A percentile compares a stretch with the other conserved stretches of the same genome.
phyloP scores from a whole-genome alignment of 1,139 yeast species.

The Wickerhamomyces sp. region DNA sequence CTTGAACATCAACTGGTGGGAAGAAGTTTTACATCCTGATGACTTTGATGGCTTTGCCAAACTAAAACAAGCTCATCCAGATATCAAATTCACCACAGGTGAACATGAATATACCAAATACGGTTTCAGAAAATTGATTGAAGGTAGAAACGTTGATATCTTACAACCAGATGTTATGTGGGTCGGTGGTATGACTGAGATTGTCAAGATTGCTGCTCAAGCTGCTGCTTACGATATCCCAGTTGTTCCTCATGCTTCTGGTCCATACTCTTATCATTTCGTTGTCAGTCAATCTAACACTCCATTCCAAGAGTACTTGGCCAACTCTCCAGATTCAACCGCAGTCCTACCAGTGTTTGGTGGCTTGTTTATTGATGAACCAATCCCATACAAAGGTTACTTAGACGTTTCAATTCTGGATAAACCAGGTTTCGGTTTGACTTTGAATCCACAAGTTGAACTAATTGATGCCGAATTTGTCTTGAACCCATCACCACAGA shows the following conservation, averaged over 20 bases:
- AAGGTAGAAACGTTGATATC: conserved; percentile 42
- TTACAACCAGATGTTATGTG: conserved; percentile 50
- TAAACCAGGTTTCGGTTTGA: conserved; percentile 45
- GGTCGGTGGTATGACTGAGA: conserved; percentile 47
- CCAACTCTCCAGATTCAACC: conserved; percentile 44
- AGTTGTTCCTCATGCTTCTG: conserved; percentile 47
- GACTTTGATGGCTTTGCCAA: conserved; percentile 42
- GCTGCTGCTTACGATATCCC: conserved; percentile 50
- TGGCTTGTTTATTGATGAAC: conserved; percentile 39
- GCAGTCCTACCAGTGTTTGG: conserved; percentile 45
- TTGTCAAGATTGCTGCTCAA: conserved; percentile 40
- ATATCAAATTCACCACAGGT: conserved; percentile 44
- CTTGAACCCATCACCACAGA: conserved; percentile 37
- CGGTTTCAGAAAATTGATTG: conserved; percentile 45
- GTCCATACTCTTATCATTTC: conserved; percentile 46
- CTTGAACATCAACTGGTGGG: conserved; percentile 46
- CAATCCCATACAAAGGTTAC: conserved; percentile 40
- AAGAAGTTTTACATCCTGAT: conserved; percentile 46
- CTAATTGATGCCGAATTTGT: conserved; percentile 37
- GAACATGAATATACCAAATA: conserved; percentile 47
- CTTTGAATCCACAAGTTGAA: conserved; percentile 37
- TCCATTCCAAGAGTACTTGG: conserved; percentile 47
- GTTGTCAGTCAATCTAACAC: conserved; percentile 44
- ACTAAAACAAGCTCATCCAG: conserved; percentile 41
- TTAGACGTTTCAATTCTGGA: conserved; percentile 34